Evolutionary conservation across 164 flowering plant species (phyloP).

Genomic region (Liriodendron chinense): DNA sequence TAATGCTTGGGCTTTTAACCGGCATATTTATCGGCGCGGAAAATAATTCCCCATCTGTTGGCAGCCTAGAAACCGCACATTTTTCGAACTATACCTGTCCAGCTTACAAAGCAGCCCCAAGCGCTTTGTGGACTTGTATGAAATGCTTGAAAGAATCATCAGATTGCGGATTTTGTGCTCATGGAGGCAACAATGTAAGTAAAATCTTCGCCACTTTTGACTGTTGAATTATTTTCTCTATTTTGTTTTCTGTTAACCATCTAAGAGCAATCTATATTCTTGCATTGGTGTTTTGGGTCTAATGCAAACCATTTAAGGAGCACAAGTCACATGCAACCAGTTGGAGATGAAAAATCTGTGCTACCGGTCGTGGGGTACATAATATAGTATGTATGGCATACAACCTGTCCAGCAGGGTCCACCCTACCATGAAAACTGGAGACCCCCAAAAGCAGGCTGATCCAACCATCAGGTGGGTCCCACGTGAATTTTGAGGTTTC

Average conservation of each 20-base stretch:
- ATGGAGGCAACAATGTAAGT: slow-evolving; percentile 1
- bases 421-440: no score
- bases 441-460: no score
- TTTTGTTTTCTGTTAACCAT: neutral
- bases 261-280: neutral
- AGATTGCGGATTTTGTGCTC: slow-evolving; percentile 69
- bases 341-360: no score
- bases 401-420: no score
- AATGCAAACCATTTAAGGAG: no score
- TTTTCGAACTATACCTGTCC: slow-evolving; percentile 69
- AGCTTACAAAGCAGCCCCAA: slow-evolving; percentile 19
- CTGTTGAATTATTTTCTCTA: neutral
- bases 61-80: slow-evolving; percentile 32
- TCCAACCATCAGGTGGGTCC: no score
- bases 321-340: no score
- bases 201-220: neutral
- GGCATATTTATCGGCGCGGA: slow-evolving; percentile 44
- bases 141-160: slow-evolving; percentile 48
- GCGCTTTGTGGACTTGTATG: slow-evolving; percentile 69
- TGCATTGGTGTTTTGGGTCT: no score
- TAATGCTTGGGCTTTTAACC: slow-evolving; percentile 36
- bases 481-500: no score
- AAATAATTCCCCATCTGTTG: slow-evolving; percentile 43
- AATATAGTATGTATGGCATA: no score
- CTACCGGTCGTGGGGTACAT: no score